Conservation (phyloP, 1,284 basidiomycete species). For the Trametes hirsuta region DNA sequence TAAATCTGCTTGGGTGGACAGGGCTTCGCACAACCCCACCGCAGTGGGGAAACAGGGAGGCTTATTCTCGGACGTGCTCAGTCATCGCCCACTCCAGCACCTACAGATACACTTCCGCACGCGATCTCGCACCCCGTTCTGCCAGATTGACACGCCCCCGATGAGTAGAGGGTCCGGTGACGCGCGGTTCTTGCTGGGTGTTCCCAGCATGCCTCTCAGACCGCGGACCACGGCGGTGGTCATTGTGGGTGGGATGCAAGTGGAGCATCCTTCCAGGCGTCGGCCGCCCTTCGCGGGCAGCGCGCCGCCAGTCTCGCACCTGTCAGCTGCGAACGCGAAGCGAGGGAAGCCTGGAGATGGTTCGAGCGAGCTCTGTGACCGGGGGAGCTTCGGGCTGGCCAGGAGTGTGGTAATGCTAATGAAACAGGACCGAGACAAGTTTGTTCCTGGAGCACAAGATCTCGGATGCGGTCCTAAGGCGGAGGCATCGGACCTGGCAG, state of each 20-base stretch:
- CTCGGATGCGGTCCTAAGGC: slow-evolving; percentile 3
- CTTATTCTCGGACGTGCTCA: slow-evolving; percentile 24
- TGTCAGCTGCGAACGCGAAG: slow-evolving; percentile 4
- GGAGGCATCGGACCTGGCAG: slow-evolving; percentile 2
- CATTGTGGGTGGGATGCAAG: neutral
- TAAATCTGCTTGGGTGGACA: neutral
- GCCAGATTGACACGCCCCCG: slow-evolving; percentile 20
- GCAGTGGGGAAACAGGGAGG: slow-evolving; percentile 14
- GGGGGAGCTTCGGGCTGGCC: slow-evolving; percentile 8
- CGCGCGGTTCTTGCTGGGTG: slow-evolving; percentile 2
- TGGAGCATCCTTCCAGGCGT: slow-evolving; percentile 8
- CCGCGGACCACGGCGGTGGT: neutral
- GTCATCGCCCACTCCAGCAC: slow-evolving; percentile 15
- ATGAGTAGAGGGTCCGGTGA: slow-evolving; percentile 19
- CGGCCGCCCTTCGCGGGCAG: slow-evolving; percentile 16
- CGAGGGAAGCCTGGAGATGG: neutral
- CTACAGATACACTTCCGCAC: slow-evolving; percentile 2
- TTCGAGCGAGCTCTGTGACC: slow-evolving; percentile 1
- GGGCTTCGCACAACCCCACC: slow-evolving; percentile 9
- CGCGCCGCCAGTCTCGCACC: slow-evolving; percentile 5
- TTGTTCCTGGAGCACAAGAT: slow-evolving; percentile 9
- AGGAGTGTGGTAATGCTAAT: slow-evolving; percentile 2
- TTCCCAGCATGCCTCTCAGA: slow-evolving; percentile 6
- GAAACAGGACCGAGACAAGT: slow-evolving; percentile 3
- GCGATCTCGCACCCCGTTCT: slow-evolving; percentile 8